Evolutionary conservation across 2,329 filamentous ascomycete genomes (phyloP).

Genomic region (Diaporthe amygdali): DNA sequence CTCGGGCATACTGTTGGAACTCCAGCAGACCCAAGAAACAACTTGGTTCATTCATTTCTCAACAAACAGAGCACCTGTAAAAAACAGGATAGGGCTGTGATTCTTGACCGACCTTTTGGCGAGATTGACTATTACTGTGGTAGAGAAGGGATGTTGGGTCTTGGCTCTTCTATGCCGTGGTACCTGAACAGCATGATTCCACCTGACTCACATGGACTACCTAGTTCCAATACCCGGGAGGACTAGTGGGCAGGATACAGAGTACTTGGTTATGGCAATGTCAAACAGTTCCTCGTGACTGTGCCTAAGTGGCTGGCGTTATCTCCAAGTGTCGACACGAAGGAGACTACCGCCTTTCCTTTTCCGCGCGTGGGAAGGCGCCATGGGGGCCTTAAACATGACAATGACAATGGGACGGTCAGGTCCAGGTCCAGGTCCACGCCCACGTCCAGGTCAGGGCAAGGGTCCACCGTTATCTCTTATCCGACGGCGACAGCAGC

Average conservation of each 20-base stretch:
- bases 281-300: neutral
- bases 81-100: too few relatives aligned
- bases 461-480: conserved; percentile 5
- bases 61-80: too few relatives aligned
- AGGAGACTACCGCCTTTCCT: neutral
- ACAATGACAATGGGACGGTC: neutral
- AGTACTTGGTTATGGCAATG: neutral
- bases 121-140: too few relatives aligned
- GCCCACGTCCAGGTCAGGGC: neutral
- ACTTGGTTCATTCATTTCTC: too few relatives aligned
- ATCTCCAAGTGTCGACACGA: neutral
- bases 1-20: too few relatives aligned
- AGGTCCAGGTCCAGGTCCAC: too few relatives aligned
- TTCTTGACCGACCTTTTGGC: too few relatives aligned
- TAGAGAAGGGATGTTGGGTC: too few relatives aligned
- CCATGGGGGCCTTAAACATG: neutral
- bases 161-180: too few relatives aligned
- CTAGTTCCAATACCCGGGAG: too few relatives aligned
- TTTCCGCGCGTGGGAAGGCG: neutral
- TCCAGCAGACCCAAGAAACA: neutral
- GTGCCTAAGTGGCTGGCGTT: neutral
- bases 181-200: too few relatives aligned
- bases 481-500: conserved; percentile 3
- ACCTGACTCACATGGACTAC: neutral
- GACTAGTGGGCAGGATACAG: too few relatives aligned